Evolutionary conservation across 257 asterid genomes (phyloP), one percentile per base, ranked within the genome.

Genomic region (Solanum bulbocastanum): DNA sequence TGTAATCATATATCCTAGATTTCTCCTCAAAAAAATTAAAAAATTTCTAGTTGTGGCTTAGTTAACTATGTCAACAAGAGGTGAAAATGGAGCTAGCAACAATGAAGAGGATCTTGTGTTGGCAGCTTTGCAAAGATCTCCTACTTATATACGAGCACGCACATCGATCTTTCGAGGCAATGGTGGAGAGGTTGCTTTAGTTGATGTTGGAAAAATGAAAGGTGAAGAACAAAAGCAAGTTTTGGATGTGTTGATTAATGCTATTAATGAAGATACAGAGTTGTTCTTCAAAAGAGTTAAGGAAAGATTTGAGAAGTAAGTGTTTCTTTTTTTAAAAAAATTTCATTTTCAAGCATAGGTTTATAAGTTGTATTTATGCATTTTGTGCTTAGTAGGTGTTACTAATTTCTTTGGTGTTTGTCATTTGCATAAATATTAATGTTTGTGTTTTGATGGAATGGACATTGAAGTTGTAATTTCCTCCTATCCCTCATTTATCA

Each of bases 301-400:
- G 92, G 90, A 86, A 88, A 93, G 99, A 96, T 96, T 96, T 83
- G 96, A 94, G 85, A 93, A 89, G 99, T 96, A 92, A 93, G 99
- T 88, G 39, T 7, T 8, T 16, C 20, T 60, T 52, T 87, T 73
- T 40, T 6, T 0, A 7, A 3, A 37, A 10, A 1, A 16, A 10
- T 36, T 74, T 25, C 40, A 72, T 14, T 83, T 20, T 49, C 18
- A 4, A 23, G 4, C 0, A 74, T 22, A 36, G 20, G 1, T 75
- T 75, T 75, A 52, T 49, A 49, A 79, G 22, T 79, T 79, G 85
- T 79, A 14, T n/a, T 78, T 25, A 5, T 78, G 65, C 14, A 42
- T 42, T 39, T 76, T 76, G 56, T 75, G 58, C 5, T 11, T 76
- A 39, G n/a, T 13, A 13, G 62, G 14, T 40, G 83, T 39, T 76